Percentiles rank a stretch among this genome's conserved stretches.
These are phyloP conservation scores for Claviceps digitariae DNA, from an alignment of 2,329 filamentous ascomycete genomes.

Conservation along the genomic window DNA sequence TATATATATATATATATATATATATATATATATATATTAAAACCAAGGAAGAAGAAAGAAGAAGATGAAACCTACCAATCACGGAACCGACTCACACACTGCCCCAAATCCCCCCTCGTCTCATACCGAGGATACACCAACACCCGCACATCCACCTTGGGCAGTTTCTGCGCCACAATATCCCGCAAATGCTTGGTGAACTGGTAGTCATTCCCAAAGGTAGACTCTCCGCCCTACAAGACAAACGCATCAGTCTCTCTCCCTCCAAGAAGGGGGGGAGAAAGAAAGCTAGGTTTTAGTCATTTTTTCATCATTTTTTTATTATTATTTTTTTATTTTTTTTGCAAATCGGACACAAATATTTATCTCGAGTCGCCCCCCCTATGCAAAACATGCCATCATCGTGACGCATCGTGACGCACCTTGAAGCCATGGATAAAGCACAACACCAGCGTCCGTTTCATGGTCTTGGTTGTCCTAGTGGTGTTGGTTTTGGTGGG, in stretches of 20 bases:
- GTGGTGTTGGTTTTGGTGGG: not conserved
- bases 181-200: constrained; percentile 62
- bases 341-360: not conserved
- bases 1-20: too few species aligned
- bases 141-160: constrained; percentile 52
- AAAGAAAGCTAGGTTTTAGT: too few species aligned
- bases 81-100: constrained; percentile 59
- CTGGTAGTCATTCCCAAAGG: constrained; percentile 50
- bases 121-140: constrained; percentile 72
- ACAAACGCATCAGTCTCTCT: too few species aligned
- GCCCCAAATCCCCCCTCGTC: constrained; percentile 61
- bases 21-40: too few species aligned
- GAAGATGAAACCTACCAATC: constrained; percentile 50
- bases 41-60: not conserved
- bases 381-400: too few species aligned
- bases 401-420: too few species aligned
- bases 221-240: constrained; percentile 57
- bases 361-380: too few species aligned
- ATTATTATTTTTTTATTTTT: too few species aligned
- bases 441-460: constrained; percentile 67
- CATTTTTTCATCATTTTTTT: too few species aligned
- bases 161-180: constrained; percentile 50
- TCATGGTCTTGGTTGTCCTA: constrained; percentile 21
- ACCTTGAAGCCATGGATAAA: constrained; percentile 87
- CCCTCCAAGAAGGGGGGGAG: too few species aligned